These are phyloP conservation scores for Pyrenophora graminea DNA, from an alignment of 2,329 filamentous ascomycete species.

Conservation along the genomic window DNA sequence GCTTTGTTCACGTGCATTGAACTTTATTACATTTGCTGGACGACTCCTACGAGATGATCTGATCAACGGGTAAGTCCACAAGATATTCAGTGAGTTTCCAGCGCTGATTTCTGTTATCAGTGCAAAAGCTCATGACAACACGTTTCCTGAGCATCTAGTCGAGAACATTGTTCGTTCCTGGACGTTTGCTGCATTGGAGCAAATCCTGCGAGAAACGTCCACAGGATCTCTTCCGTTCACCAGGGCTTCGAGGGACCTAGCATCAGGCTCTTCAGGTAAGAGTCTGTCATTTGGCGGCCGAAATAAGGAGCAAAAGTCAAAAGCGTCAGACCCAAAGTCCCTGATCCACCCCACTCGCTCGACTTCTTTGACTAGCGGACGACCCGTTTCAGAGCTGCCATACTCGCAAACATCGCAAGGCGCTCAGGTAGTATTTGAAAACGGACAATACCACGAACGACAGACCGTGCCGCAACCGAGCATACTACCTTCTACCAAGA, in stretches of 20 bases:
- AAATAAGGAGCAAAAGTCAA: constrained; percentile 62
- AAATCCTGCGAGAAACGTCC: constrained; percentile 75
- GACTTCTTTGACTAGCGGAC: constrained; percentile 60
- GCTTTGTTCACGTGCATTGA: constrained; percentile 78
- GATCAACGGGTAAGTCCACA: constrained; percentile 58
- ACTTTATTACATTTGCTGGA: constrained; percentile 81
- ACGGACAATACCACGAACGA: constrained; percentile 44
- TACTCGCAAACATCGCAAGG: constrained; percentile 35
- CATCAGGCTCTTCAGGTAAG: constrained; percentile 41
- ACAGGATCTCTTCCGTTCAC: constrained; percentile 70
- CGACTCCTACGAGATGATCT: constrained; percentile 81
- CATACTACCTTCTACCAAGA: constrained; percentile 40
- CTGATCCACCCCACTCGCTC: constrained; percentile 70
- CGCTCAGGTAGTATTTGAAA: constrained; percentile 46
- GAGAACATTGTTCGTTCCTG: constrained; percentile 79
- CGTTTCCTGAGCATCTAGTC: constrained; percentile 57
- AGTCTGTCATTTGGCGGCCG: constrained; percentile 57
- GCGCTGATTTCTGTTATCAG: constrained; percentile 31
- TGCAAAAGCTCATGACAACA: constrained; percentile 33
- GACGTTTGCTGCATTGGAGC: constrained; percentile 75
- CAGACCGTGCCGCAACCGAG: constrained; percentile 28
- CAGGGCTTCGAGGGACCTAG: constrained; percentile 25
- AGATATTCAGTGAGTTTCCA: not conserved
- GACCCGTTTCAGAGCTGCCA: constrained; percentile 37
- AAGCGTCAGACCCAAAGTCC: constrained; percentile 70